These are phyloP conservation scores for Madurella mycetomatis DNA, from an alignment of 2,329 filamentous ascomycete species.

Conservation along the genomic window DNA sequence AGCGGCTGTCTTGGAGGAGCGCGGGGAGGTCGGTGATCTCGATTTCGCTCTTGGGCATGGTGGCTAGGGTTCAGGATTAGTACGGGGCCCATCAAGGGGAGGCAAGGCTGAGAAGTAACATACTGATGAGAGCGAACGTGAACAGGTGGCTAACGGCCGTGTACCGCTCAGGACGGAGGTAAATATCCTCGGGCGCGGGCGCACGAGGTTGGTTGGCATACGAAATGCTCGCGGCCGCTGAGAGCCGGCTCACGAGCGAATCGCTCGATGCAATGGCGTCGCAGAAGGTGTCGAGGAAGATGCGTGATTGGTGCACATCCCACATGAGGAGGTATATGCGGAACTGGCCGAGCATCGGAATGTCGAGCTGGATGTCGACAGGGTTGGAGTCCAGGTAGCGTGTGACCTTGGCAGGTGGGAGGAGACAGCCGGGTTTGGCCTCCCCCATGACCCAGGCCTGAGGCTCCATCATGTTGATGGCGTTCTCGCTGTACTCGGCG, in stretches of 20 bases:
- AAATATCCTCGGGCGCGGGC: slow-evolving; percentile 58
- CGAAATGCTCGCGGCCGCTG: slow-evolving; percentile 54
- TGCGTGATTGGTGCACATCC: slow-evolving; percentile 51
- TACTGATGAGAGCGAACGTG: slow-evolving; percentile 65
- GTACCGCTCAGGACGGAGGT: slow-evolving; percentile 64
- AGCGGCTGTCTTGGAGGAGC: slow-evolving; percentile 59
- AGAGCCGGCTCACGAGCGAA: slow-evolving; percentile 57
- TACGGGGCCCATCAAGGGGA: background rate
- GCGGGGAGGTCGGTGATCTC: slow-evolving; percentile 63
- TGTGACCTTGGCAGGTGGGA: slow-evolving; percentile 66
- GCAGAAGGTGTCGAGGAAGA: slow-evolving; percentile 59
- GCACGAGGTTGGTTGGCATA: slow-evolving; percentile 57
- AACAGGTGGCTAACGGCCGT: slow-evolving; percentile 63
- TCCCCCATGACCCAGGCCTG: slow-evolving; percentile 43
- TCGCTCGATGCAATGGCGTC: slow-evolving; percentile 45
- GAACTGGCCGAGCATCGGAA: slow-evolving; percentile 74
- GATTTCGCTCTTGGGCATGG: slow-evolving; percentile 57
- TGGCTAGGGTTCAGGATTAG: slow-evolving; percentile 36
- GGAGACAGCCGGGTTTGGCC: slow-evolving; percentile 49
- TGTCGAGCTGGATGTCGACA: slow-evolving; percentile 71
- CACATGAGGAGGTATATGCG: slow-evolving; percentile 67
- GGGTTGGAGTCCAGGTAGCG: slow-evolving; percentile 75
- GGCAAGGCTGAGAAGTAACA: slow-evolving; percentile 30
- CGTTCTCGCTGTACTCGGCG: slow-evolving; percentile 52
- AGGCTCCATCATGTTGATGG: slow-evolving; percentile 43